Evolutionary conservation across 2,329 filamentous ascomycete genomes (phyloP), one percentile per base, ranked within the genome.

Genomic region (Venturia aucupariae): DNA sequence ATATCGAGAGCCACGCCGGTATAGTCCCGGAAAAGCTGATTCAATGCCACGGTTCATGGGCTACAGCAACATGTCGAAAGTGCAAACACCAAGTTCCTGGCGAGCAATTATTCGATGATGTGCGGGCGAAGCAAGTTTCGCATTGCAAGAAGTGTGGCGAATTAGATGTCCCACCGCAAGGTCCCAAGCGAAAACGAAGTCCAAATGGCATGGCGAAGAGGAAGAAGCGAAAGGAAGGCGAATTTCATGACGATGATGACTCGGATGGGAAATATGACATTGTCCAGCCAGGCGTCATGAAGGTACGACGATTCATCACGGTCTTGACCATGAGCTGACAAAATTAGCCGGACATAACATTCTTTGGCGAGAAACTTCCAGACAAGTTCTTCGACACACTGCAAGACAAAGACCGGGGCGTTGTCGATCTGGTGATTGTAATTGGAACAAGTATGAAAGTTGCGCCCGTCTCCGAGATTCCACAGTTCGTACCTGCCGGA

Each of bases 401-500:
- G 17, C 86, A 90, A n/a, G 82, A 90, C 66, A 84, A 90, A 69
- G 94, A 99, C 75, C 86, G 86, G 66, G 85, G 90, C 68, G 81
- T 84, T 65, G 90, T 90, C 1, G 94, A 99, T 73, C 82, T 99
- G 19, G 90, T 97, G 69, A 87, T 99, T 68, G 92, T 97, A 69
- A 97, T 99, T 71, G 94, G 94, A 68, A 99, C 94, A 0, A 94
- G 89, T 38, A 85, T 99, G 72, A 97, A 97, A 75, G 94, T 99
- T 2, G 92, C 91, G 1, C 94, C 94, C 41, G 94, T 99, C 2
- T 92, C 90, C 41, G 92, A 97, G 75, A 90, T 99, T 59, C 89
- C 92, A 1, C 88, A 89, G 42, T 89, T 89, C 70, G 75, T 96
- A 54, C 90, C 90, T 1, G 78, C 85, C n/a, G 76, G 90, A 66